Base-by-base conservation (phyloP, 371 early-diverging fungal species). In the Actinomortierella ambigua region DNA sequence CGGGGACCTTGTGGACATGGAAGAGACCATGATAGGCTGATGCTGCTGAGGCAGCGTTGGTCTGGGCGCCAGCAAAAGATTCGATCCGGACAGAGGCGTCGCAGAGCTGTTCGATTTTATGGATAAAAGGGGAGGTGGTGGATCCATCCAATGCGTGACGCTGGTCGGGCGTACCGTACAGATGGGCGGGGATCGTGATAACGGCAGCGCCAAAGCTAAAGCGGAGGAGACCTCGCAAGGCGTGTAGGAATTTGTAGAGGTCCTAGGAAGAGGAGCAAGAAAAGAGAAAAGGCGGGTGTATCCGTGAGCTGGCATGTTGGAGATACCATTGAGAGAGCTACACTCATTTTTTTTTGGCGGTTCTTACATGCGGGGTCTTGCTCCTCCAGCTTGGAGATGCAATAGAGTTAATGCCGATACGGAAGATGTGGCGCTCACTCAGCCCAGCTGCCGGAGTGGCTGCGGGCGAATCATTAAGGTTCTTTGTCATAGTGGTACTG, bases 31-130 rank as follows among this genome's bases (percentile, higher is more conserved):
- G 93, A 64, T 94, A 97, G 13, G 88, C 90, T 47, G 89, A 83
- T 9, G 86, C 81, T 17, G 85, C 82, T 3, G 84, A 73, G 0
- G 80, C 81, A 1, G 68, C 47, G 27, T 75, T 69, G 1, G 65
- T 65, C 15, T 47, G 59, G 23, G 63, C 80, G 81, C 96, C 94
- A 61, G 94, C 94, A 83, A 97, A 97, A 5, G 96, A 95, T 73
- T 95, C 95, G 18, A 96, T 85, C 69, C 91, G 93, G 40, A 97
- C 78, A 0, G 94, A 95, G 0, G 90, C 91, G 73, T 97, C 97
- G 46, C 88, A 89, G 34, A 89, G 81, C 63, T 93, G 92, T 65
- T 93, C 90, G n/a, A 94, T 75, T 34, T 90, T 82, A 46, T 89
- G 82, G 23, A 95, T 84, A 50, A 85, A 78, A 27, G 85, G 80